A percentile compares a stretch with the other conserved stretches of the same genome.
These are phyloP conservation scores for Phyllosticta paracitricarpa DNA, from an alignment of 2,329 filamentous ascomycete genomes.

Conservation along the genomic window DNA sequence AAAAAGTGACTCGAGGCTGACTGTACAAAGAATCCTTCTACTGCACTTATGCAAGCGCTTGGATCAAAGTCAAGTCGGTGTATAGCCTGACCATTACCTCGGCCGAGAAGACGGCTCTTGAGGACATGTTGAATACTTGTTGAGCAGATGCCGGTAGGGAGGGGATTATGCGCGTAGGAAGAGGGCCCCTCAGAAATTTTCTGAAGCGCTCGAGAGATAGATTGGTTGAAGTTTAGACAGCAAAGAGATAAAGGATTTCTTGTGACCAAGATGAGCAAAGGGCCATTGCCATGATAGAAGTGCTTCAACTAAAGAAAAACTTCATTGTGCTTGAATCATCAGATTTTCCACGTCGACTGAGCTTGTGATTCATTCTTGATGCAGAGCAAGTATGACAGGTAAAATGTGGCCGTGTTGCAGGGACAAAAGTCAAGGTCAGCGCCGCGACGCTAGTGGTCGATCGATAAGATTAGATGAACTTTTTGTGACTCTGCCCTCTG, in stretches of 20 bases:
- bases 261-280: too few species aligned
- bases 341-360: too few species aligned
- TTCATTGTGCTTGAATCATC: too few species aligned
- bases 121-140: constrained; percentile 56
- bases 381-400: too few species aligned
- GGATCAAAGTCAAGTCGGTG: constrained; percentile 67
- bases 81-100: constrained; percentile 59
- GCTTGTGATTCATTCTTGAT: too few species aligned
- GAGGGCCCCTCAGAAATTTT: too few species aligned
- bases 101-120: constrained; percentile 61
- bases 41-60: constrained; percentile 69
- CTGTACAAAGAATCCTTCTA: constrained; percentile 46
- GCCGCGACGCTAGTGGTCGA: background rate
- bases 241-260: background rate
- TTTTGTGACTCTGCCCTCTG: constrained; percentile 10
- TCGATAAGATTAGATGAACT: constrained; percentile 8
- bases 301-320: too few species aligned
- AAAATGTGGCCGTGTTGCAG: too few species aligned
- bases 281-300: too few species aligned
- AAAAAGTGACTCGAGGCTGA: constrained; percentile 9
- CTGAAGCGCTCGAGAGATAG: too few species aligned
- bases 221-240: background rate
- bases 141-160: constrained; percentile 20
- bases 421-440: background rate
- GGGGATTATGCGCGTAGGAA: too few species aligned